A percentile compares a stretch with the other conserved stretches of the same genome.
These are phyloP conservation scores for Volvox africanus DNA, from an alignment of 139 green algal species.

Conservation along the genomic window DNA sequence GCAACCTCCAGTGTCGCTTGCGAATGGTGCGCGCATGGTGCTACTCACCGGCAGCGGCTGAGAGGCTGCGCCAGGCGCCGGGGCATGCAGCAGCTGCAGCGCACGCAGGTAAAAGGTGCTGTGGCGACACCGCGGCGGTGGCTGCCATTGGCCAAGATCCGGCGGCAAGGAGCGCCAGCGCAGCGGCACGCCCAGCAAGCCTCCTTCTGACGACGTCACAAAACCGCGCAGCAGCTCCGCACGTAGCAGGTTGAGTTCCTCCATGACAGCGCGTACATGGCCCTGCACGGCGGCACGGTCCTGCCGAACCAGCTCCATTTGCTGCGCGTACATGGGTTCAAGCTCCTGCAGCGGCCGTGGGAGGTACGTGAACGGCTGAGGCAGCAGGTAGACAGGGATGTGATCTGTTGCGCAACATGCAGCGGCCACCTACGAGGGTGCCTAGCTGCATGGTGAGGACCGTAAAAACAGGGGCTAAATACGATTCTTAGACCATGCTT, in stretches of 20 bases:
- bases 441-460: no score
- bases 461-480: no score
- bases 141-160: constrained; percentile 4
- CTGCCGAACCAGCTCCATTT: constrained; percentile 49
- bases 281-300: constrained; percentile 26
- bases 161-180: constrained; percentile 47
- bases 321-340: constrained; percentile 43
- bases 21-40: constrained; percentile 8
- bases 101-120: constrained; percentile 35
- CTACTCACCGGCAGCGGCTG: constrained; percentile 14
- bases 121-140: constrained; percentile 51
- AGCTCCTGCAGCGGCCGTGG: constrained; percentile 23
- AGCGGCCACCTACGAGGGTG: no score
- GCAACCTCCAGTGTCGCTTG: neutral
- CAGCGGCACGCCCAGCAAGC: constrained; percentile 47
- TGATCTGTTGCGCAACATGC: no score
- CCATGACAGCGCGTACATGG: constrained; percentile 19
- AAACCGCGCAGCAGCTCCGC: constrained; percentile 36
- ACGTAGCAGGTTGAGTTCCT: constrained; percentile 23
- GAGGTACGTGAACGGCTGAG: neutral
- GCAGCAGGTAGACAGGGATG: no score
- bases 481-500: no score
- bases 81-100: constrained; percentile 36
- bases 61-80: neutral
- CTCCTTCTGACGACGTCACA: constrained; percentile 18